These are phyloP conservation scores for Daedalea quercina DNA, from an alignment of 768 basidiomycete genomes.

Conservation along the genomic window DNA sequence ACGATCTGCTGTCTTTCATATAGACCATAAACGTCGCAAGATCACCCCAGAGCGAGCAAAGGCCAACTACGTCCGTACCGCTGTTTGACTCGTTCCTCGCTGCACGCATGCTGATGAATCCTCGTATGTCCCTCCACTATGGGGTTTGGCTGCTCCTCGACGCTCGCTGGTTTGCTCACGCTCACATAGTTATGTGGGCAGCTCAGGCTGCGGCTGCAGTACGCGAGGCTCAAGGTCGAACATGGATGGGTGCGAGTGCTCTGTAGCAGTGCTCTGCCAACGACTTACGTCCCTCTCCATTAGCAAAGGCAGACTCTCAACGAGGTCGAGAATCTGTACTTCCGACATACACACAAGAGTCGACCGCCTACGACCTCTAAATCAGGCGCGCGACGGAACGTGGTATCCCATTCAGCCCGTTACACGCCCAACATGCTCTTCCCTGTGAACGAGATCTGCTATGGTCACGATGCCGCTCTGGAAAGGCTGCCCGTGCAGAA, in stretches of 20 bases:
- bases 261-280: too few relatives aligned
- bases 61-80: conserved; percentile 5
- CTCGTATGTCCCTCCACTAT: background rate
- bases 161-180: background rate
- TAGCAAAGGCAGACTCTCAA: conserved; percentile 75
- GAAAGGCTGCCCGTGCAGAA: too few relatives aligned
- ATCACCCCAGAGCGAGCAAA: conserved; percentile 4
- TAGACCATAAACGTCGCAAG: background rate
- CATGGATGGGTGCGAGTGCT: conserved; percentile 58
- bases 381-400: conserved; percentile 11
- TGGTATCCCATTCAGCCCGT: background rate
- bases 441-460: background rate
- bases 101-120: background rate
- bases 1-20: background rate
- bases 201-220: conserved; percentile 67
- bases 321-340: conserved; percentile 80
- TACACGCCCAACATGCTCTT: background rate
- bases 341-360: conserved; percentile 53
- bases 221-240: conserved; percentile 73
- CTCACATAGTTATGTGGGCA: conserved; percentile 55
- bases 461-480: background rate
- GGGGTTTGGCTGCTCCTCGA: background rate
- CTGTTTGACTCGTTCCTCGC: background rate
- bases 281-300: too few relatives aligned
- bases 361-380: conserved; percentile 13